phyloP scores from a whole-genome alignment of 2,329 filamentous ascomycete genomes.

The Didymella segeticola region DNA sequence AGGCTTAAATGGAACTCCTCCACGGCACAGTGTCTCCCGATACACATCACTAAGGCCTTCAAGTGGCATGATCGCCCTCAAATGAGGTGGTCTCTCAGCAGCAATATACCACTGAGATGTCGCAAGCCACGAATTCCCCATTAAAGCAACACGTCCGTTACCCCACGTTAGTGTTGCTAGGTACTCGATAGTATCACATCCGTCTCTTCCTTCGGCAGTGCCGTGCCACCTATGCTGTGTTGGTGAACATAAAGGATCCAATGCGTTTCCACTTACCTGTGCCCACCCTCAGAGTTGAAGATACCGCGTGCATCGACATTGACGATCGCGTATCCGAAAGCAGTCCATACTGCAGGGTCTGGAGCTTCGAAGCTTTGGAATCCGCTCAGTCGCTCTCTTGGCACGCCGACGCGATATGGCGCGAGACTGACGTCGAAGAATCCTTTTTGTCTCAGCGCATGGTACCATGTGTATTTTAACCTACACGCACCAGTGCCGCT shows the following conservation, averaged over 20 bases:
- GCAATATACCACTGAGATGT: slow-evolving; percentile 55
- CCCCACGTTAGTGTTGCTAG: slow-evolving; percentile 52
- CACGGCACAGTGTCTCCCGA: slow-evolving; percentile 55
- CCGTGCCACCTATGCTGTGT: no score
- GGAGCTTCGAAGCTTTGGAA: slow-evolving; percentile 48
- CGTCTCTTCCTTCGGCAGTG: slow-evolving; percentile 57
- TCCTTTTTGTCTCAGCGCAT: no score
- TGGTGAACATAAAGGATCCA: slow-evolving; percentile 50
- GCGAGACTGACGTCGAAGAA: not conserved
- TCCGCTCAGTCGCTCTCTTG: not conserved
- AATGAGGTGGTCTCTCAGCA: slow-evolving; percentile 49
- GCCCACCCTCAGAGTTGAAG: slow-evolving; percentile 42
- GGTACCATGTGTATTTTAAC: no score
- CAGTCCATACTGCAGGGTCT: slow-evolving; percentile 49
- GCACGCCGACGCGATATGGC: not conserved
- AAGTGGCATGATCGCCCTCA: slow-evolving; percentile 55
- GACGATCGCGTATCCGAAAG: slow-evolving; percentile 46
- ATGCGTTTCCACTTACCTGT: no score
- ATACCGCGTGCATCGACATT: slow-evolving; percentile 43
- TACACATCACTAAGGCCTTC: slow-evolving; percentile 57
- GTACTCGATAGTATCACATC: slow-evolving; percentile 55
- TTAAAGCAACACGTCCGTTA: slow-evolving; percentile 14
- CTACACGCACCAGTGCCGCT: no score
- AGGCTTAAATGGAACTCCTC: slow-evolving; percentile 31
- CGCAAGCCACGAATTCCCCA: slow-evolving; percentile 54